Base-by-base conservation (phyloP, 306 rosid species). In the Cucumis melo region DNA sequence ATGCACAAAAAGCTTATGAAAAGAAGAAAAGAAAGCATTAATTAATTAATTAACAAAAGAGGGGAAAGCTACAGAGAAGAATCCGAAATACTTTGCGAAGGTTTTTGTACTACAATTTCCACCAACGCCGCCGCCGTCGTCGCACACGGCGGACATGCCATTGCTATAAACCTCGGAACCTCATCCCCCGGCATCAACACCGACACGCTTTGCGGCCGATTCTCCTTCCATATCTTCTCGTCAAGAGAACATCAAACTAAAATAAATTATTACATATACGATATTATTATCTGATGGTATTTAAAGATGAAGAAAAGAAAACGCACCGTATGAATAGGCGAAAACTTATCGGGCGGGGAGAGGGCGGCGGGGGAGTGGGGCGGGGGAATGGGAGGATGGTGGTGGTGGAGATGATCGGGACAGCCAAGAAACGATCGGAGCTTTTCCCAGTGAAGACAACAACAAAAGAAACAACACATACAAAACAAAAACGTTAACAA, bases 371-470 rank as follows among this genome's bases (percentile, higher is more conserved):
- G 54, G 16, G 78, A 62, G n/a, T 86, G 42, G 23, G 76, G 34
- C 87, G 59, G 34, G 86, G 61, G 80, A 54, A 64, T 74, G 84
- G 34, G 59, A 23, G 76, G 74, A 20, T 11, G 55, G 19, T 5
- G 55, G 74, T 21, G 74, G 39, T 21, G 6, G 54, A 55, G n/a
- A 42, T 62, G 82, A n/a, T 76, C 74, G 46, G 81, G 60, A 70
- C 78, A 53, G 17, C 61, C 63, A 5, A 85, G 92, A 66, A 93
- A 58, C 0, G 96, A 86, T 42, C 96, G 87, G 87, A 91, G 81
- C 82, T 90, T 93, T 78, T 93, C 98, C 97, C 98, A 91, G 82
- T 93, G 97, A 82, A 91, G 91, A 82, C 94, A 93, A 80, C 97
- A 93, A 2, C 94, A 91, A 90, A 91, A 90, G 13, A 74, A 74